Evolutionary conservation across 2,329 filamentous ascomycete genomes (phyloP).

Genomic region (Penicillium italicum): DNA sequence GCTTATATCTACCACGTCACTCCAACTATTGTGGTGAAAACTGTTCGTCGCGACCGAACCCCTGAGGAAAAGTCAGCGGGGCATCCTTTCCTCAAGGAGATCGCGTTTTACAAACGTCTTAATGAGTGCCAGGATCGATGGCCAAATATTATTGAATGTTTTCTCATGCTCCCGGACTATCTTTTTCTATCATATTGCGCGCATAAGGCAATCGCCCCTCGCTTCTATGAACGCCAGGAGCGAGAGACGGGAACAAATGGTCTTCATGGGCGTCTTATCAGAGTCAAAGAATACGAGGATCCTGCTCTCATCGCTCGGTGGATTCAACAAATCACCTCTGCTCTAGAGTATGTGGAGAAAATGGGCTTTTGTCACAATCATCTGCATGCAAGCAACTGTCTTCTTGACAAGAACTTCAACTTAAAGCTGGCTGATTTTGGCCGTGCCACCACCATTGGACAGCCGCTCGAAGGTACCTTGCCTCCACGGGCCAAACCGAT

Average conservation of each 20-base stretch:
- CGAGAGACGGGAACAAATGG: constrained; percentile 2
- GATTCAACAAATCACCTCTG: constrained; percentile 18
- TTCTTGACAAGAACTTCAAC: constrained; percentile 14
- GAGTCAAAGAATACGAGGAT: constrained; percentile 17
- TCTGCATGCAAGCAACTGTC: constrained; percentile 2
- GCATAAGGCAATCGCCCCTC: neutral
- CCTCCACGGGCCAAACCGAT: constrained; percentile 15
- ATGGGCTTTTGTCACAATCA: constrained; percentile 15
- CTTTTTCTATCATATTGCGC: constrained; percentile 16
- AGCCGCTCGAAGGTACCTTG: constrained; percentile 10
- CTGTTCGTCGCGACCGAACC: too few relatives aligned
- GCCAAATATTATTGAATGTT: constrained; percentile 15
- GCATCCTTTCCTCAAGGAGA: too few relatives aligned
- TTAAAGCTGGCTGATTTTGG: constrained; percentile 8
- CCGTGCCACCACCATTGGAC: constrained; percentile 16
- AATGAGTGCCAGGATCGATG: constrained; percentile 12
- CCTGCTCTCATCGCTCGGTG: constrained; percentile 17
- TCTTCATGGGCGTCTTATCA: constrained; percentile 4
- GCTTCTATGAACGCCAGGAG: neutral
- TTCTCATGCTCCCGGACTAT: constrained; percentile 13
- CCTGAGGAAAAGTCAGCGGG: too few relatives aligned
- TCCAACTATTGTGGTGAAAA: too few relatives aligned
- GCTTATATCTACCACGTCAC: too few relatives aligned
- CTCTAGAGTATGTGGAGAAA: constrained; percentile 19
- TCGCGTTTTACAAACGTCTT: too few relatives aligned